Base-by-base conservation (phyloP, 306 rosid species). In the Glycyrrhiza uralensis region DNA sequence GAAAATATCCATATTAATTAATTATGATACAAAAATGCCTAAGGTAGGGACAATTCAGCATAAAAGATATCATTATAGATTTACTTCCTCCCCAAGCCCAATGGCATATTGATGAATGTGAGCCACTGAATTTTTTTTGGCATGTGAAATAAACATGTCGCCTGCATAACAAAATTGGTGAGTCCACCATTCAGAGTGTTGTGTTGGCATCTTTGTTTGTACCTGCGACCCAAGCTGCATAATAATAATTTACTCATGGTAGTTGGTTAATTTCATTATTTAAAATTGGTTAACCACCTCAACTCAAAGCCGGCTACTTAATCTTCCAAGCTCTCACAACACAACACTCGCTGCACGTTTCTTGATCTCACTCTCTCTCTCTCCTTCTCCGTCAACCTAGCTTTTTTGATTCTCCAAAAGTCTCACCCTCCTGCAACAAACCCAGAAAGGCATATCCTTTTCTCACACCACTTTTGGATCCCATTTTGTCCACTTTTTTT, bases 391-490 rank as follows among this genome's bases (percentile, higher is more conserved):
- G 3, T n/a, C n/a, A n/a, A n/a, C n/a, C n/a, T n/a, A n/a, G n/a
- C n/a, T n/a, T 6, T 33, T 52, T 38, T 52, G 1, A 29, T 39
- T 78, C 61, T 64, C 70, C n/a, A 44, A 52, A 64, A 49, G 30
- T 65, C 71, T 47, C 26, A 51, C 15, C 58, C 78, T 65, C 68
- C 52, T 51, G 26, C 41, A 79, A n/a, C 67, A 57, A 59, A 36
- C 54, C 76, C 66, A 19, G 19, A 7, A 75, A 52, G 58, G 57
- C 32, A 79, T 79, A 54, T 63, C 76, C 72, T 11, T 70, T 80
- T 45, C 63, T 35, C 51, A 14, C 47, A 42, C 59, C 57, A n/a
- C 57, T n/a, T 20, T 67, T 45, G 17, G 24, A 67, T 35, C 52
- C 78, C 41, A 7, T 61, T 51, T 39, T 52, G 24, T n/a, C n/a